Evolutionary conservation across 148 eudicot species (phyloP).

Genomic region (Talinum fruticosum): DNA sequence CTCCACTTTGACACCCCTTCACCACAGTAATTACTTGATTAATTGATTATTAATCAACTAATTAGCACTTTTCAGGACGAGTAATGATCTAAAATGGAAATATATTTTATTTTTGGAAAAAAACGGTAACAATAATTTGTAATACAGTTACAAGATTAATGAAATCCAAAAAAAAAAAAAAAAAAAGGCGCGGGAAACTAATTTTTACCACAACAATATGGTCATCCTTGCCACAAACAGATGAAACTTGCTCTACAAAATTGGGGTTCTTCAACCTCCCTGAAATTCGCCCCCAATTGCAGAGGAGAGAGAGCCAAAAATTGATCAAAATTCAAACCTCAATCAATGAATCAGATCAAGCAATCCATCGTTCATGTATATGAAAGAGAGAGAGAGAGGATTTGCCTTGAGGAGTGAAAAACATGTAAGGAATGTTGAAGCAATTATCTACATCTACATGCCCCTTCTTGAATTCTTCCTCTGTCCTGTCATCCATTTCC

Average conservation of each 20-base stretch:
- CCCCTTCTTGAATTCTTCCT: constrained; percentile 53
- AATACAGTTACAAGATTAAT: too few species aligned
- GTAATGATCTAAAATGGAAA: too few species aligned
- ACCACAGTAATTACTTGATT: neutral
- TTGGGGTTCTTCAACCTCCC: constrained; percentile 60
- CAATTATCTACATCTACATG: constrained; percentile 40
- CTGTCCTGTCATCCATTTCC: constrained; percentile 37
- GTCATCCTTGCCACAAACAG: constrained; percentile 42
- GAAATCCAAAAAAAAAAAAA: too few species aligned
- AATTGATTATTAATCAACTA: too few species aligned
- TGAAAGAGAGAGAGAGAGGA: neutral
- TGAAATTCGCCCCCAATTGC: constrained; percentile 11
- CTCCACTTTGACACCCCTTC: constrained; percentile 80
- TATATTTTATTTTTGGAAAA: too few species aligned
- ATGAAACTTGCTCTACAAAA: constrained; percentile 50
- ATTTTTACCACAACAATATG: constrained; percentile 50
- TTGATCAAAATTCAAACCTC: neutral
- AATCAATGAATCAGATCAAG: neutral
- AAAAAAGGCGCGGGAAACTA: neutral
- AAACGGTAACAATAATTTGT: too few species aligned
- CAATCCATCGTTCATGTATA: neutral
- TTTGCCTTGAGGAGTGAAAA: constrained; percentile 48
- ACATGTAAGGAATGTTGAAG: constrained; percentile 61
- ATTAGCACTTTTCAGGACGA: too few species aligned
- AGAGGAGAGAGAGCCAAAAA: too few species aligned